Evolutionary conservation across 2,329 filamentous ascomycete species (phyloP).

Genomic region (Aspergillus transmontanensis): DNA sequence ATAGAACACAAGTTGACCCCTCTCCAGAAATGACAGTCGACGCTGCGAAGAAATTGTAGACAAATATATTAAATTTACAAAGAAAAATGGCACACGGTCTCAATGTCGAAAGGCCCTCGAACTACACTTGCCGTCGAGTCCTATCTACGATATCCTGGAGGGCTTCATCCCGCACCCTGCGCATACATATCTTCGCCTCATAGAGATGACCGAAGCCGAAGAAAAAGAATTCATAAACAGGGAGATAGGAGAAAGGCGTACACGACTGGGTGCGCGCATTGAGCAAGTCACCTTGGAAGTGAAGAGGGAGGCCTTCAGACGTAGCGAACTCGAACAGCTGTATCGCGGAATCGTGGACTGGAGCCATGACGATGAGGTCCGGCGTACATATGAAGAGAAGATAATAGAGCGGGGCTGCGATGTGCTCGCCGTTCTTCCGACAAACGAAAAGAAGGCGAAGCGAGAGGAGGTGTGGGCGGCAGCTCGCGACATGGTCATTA

Average conservation of each 20-base stretch:
- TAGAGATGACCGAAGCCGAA: slow-evolving; percentile 79
- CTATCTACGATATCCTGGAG: slow-evolving; percentile 80
- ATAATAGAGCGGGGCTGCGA: slow-evolving; percentile 81
- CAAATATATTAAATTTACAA: slow-evolving; percentile 75
- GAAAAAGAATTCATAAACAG: slow-evolving; percentile 89
- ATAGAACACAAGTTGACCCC: slow-evolving; percentile 17
- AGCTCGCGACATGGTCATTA: slow-evolving; percentile 91
- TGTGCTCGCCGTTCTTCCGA: slow-evolving; percentile 67
- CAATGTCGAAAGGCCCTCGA: slow-evolving; percentile 78
- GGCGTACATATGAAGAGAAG: slow-evolving; percentile 88
- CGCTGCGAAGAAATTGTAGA: slow-evolving; percentile 68
- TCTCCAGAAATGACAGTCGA: slow-evolving; percentile 57
- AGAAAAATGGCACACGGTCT: slow-evolving; percentile 68
- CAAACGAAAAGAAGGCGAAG: slow-evolving; percentile 70
- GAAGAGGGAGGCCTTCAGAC: slow-evolving; percentile 77
- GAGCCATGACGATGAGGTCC: slow-evolving; percentile 81
- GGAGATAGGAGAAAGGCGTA: slow-evolving; percentile 85
- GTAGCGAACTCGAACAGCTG: slow-evolving; percentile 76
- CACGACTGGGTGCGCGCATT: slow-evolving; percentile 80
- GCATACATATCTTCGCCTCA: slow-evolving; percentile 78
- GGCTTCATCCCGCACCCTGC: slow-evolving; percentile 79
- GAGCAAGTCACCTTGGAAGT: slow-evolving; percentile 84
- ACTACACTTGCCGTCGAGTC: slow-evolving; percentile 75
- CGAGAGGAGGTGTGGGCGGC: slow-evolving; percentile 72
- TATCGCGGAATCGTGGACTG: slow-evolving; percentile 88